Base-by-base conservation (phyloP, 129 eudicot genomes). In the Lactuca sativa region DNA sequence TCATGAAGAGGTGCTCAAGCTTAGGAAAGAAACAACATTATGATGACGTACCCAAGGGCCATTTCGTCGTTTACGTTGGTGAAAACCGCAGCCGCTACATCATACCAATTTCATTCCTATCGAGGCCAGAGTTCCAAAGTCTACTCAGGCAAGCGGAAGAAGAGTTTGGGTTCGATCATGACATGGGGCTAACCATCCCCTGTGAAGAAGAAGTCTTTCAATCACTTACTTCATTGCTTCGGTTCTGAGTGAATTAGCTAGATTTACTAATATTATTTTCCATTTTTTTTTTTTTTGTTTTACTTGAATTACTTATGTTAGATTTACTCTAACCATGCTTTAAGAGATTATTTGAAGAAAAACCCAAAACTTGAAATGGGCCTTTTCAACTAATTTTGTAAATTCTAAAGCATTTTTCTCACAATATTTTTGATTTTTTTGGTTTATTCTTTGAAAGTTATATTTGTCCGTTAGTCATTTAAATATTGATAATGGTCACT, bases 41-140 rank as follows among this genome's bases (percentile, higher is more conserved):
- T 0, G 31, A 86, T 25, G 97, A 90, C 68, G 97, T 90, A n/a
- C 97, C 97, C 41, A 90, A 85, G 71, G 97, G 97, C 4, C 97
- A 90, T 67, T 90, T 90, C 34, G 97, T 79, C 9, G 95, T 90
- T 9, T 90, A 90, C 40, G 97, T 90, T 13, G 97, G 97, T 0
- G 79, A 80, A 32, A 90, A 78, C 74, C 69, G 97, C 13, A 84
- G 77, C 68, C 77, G 97, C 62, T 86, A 86, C 74, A 84, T 90
- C 40, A 86, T 90, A 0, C 97, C 97, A 1, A 90, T 90, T 37
- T 71, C 90, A 6, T 78, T 86, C 81, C 48, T 90, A 60, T 75
- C 61, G 6, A 48, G 75, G 11, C 95, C 91, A 3, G 88, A 90
- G 38, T 90, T 90, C 54, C 91, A 77, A 54, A 84, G 30, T 69